Conservation (phyloP, 2,329 filamentous ascomycete genomes). For the Metarhizium rileyi region DNA sequence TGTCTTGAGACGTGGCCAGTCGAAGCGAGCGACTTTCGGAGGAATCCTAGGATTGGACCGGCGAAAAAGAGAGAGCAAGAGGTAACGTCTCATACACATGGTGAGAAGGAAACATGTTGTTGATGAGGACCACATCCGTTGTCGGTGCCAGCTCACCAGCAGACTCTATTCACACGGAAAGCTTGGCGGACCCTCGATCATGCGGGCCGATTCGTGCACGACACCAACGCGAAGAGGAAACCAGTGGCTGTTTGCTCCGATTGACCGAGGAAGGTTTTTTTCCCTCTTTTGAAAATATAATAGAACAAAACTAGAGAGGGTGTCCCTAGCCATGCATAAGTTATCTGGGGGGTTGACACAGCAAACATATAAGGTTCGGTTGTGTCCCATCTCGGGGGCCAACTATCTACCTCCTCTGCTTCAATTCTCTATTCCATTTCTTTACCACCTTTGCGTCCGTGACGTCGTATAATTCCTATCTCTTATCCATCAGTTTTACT, state of each 20-base stretch:
- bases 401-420: background rate
- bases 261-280: background rate
- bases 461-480: background rate
- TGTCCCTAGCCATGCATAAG: background rate
- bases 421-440: background rate
- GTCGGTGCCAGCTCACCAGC: background rate
- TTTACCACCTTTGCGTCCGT: background rate
- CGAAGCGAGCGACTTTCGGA: background rate
- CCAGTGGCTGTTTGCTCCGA: background rate
- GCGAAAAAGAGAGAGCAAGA: background rate
- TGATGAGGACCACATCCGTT: background rate
- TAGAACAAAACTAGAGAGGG: no score
- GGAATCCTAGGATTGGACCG: background rate
- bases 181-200: background rate
- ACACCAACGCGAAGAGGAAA: background rate
- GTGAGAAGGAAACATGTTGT: background rate
- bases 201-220: background rate
- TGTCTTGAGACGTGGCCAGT: background rate
- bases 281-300: no score
- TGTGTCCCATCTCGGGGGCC: background rate
- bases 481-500: background rate
- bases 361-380: conserved; percentile 2
- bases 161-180: background rate
- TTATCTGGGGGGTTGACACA: background rate
- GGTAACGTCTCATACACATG: background rate